Evolutionary conservation across 768 basidiomycete genomes (phyloP).

Genomic region (Lactifluus subvellereus): DNA sequence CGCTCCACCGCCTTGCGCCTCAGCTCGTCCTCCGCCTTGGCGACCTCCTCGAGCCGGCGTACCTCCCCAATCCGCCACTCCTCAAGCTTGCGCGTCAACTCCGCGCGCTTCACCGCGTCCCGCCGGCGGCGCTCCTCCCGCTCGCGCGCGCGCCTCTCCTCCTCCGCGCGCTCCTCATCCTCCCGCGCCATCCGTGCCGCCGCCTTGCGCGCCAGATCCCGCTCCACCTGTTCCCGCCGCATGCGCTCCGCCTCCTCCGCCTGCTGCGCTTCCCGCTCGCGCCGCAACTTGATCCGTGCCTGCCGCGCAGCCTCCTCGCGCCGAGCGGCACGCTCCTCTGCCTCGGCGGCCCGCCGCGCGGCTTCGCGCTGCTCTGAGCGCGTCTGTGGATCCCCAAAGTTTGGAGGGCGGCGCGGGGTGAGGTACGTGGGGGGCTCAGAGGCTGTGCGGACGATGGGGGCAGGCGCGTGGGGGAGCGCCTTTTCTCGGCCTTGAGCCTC

Average conservation of each 20-base stretch:
- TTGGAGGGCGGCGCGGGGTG: constrained; percentile 5
- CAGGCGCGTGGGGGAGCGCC: constrained; percentile 8
- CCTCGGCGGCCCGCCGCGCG: background rate
- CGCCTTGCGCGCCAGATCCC: constrained; percentile 9
- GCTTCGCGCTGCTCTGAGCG: constrained; percentile 13
- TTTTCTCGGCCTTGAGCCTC: constrained; percentile 10
- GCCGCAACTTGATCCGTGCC: constrained; percentile 17
- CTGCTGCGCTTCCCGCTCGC: constrained; percentile 5
- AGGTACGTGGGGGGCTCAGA: constrained; percentile 1
- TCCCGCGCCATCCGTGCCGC: constrained; percentile 4
- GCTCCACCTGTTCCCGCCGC: constrained; percentile 13
- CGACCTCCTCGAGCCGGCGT: constrained; percentile 2
- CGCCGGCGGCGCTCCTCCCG: constrained; percentile 11
- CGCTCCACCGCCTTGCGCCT: constrained; percentile 5
- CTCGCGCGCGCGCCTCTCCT: constrained; percentile 7
- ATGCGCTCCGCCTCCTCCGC: constrained; percentile 5
- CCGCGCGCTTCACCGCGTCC: constrained; percentile 15
- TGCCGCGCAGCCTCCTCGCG: constrained; percentile 15
- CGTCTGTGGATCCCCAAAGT: constrained; percentile 13
- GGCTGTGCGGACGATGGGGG: background rate
- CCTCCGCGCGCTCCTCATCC: constrained; percentile 15
- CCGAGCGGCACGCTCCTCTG: background rate
- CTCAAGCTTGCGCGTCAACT: constrained; percentile 2
- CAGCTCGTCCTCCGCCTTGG: constrained; percentile 14
- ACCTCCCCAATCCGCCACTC: constrained; percentile 14